Conservation (phyloP, 108 stramenopile genomes). For the Cafeteria roenbergensis region DNA sequence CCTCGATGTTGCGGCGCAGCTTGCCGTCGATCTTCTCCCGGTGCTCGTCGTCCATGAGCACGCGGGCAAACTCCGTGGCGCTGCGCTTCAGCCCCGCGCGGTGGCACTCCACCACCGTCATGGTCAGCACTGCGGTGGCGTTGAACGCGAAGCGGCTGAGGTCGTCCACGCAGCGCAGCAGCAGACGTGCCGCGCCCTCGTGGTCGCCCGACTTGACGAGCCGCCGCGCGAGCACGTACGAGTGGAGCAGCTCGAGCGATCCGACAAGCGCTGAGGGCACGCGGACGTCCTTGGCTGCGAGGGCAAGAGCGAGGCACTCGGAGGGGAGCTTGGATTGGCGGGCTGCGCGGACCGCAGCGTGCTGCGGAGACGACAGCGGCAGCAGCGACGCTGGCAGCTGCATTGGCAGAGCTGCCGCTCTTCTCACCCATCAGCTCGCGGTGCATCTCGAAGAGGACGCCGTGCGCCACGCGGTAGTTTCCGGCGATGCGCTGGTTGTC, state of each 20-base stretch:
- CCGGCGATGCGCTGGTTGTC: conserved; percentile 43
- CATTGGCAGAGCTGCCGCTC: too few species aligned
- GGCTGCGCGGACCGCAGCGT: too few species aligned
- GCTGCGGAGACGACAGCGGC: too few species aligned
- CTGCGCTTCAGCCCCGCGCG: conserved; percentile 40
- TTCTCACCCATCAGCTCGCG: conserved; percentile 29
- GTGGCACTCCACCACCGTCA: conserved; percentile 50
- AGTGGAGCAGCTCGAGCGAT: conserved; percentile 44
- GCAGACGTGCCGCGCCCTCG: conserved; percentile 35
- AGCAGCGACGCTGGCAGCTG: too few species aligned
- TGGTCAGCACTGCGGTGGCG: conserved; percentile 38
- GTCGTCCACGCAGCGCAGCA: conserved; percentile 40
- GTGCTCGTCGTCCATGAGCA: conserved; percentile 36
- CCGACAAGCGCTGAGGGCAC: conserved; percentile 31
- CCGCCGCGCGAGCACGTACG: conserved; percentile 35
- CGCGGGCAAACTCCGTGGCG: conserved; percentile 42
- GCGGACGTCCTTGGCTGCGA: conserved; percentile 26
- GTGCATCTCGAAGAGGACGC: conserved; percentile 36
- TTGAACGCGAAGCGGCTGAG: conserved; percentile 45
- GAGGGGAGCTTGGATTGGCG: too few species aligned
- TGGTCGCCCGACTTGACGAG: conserved; percentile 37
- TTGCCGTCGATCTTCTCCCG: conserved; percentile 36
- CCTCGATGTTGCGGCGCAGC: conserved; percentile 48
- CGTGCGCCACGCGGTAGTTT: conserved; percentile 43
- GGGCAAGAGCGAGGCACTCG: too few species aligned